Base-by-base conservation (phyloP, 2,329 filamentous ascomycete species). In the Neurospora sp. region DNA sequence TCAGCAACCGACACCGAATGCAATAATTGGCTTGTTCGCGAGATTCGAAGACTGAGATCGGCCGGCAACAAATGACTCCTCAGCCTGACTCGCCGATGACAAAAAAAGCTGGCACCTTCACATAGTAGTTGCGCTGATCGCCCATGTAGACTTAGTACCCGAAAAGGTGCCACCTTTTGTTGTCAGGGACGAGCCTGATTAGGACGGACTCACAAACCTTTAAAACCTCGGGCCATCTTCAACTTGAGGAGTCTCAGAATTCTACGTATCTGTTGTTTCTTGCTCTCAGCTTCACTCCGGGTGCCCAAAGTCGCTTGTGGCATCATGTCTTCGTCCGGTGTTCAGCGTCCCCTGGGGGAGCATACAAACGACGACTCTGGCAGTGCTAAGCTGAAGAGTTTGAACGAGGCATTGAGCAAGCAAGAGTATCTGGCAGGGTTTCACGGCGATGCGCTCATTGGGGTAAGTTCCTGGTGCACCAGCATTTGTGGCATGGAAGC, bases 391-490 rank as follows among this genome's bases (percentile, higher is more conserved):
- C 52, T 68, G 11, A 41, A 68, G 52, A 65, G 37, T 8, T 68
- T 33, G 46, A 39, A 65, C 37, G 46, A 68, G 38, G 38, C 19
- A 6, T 8, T 67, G 66, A 28, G 43, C 66, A 67, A 46, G 10
- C 39, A 67, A 43, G 2, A 10, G n/a, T 68, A 68, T 33, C 33
- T 62, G 1, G 41, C 67, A 23, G 46, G 67, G 28, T 68, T 68
- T 28, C 67, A 68, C 46, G 67, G 67, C 17, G 67, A 68, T 62
- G 36, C 41, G 6, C 68, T 69, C 19, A 69, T 69, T n/a, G 37
- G 68, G 28, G 67, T 68, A 17, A 62, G 67, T 62, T 23, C 23
- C 36, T 10, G 15, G 11, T 38, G 23, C 40, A 40, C 66, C 43
- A 15, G 2, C 33, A 39, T 23, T 68, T 40, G n/a, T 23, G 43